Evolutionary conservation across 768 basidiomycete species (phyloP).

Genomic region (Chiua virens): DNA sequence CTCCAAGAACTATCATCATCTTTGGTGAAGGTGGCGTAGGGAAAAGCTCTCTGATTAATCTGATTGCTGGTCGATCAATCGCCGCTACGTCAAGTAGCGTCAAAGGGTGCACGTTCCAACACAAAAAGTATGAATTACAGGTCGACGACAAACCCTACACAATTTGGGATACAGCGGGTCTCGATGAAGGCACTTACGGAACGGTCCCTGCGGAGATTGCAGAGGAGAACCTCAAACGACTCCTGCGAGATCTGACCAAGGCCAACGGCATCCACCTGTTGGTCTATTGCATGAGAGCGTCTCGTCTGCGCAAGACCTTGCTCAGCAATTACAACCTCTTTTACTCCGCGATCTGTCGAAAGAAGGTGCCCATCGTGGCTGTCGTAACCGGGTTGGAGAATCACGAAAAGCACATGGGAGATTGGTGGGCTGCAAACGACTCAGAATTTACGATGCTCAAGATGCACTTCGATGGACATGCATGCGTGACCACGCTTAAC

Average conservation of each 20-base stretch:
- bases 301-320: constrained; percentile 26
- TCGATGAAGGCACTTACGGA: constrained; percentile 36
- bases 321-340: constrained; percentile 40
- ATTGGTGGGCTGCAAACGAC: constrained; percentile 36
- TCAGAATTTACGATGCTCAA: constrained; percentile 26
- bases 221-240: constrained; percentile 22
- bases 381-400: constrained; percentile 41
- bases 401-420: constrained; percentile 28
- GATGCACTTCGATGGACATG: constrained; percentile 37
- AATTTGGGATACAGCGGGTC: constrained; percentile 41
- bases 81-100: constrained; percentile 35
- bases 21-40: constrained; percentile 33
- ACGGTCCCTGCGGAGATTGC: constrained; percentile 31
- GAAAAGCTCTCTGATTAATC: constrained; percentile 46
- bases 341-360: constrained; percentile 34
- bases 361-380: constrained; percentile 37
- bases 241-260: constrained; percentile 25
- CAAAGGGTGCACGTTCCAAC: constrained; percentile 36
- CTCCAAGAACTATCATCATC: constrained; percentile 26
- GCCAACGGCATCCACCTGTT: constrained; percentile 31
- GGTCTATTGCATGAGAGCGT: constrained; percentile 35
- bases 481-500: constrained; percentile 40
- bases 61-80: constrained; percentile 40
- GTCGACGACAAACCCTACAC: constrained; percentile 25
- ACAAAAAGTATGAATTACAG: constrained; percentile 25